phyloP scores from a whole-genome alignment of 2,329 filamentous ascomycete genomes.

The Paecilomyces variotii region DNA sequence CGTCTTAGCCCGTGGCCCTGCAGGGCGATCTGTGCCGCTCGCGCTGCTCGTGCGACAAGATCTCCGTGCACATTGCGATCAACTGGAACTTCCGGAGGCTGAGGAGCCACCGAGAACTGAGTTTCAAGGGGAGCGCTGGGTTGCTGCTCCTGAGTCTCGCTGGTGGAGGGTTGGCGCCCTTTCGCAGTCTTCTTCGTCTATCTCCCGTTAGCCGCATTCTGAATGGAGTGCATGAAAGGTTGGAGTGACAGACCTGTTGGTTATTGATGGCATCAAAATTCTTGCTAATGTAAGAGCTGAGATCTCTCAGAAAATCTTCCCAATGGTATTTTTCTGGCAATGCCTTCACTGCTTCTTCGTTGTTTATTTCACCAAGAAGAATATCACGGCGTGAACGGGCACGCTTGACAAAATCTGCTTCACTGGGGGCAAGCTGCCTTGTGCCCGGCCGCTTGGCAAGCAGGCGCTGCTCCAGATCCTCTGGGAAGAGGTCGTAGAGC shows the following conservation, averaged over 20 bases:
- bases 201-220: conserved; percentile 12
- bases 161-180: conserved; percentile 28
- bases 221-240: background rate
- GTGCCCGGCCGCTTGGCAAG: conserved; percentile 48
- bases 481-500: conserved; percentile 53
- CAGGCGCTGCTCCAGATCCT: conserved; percentile 47
- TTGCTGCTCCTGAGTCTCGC: conserved; percentile 26
- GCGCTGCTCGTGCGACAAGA: conserved; percentile 40
- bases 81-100: conserved; percentile 30
- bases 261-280: conserved; percentile 46
- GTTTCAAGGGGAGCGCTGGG: conserved; percentile 32
- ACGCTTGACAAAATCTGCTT: conserved; percentile 52
- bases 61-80: conserved; percentile 36
- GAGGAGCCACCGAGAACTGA: conserved; percentile 33
- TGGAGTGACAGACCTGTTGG: conserved; percentile 33
- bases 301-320: conserved; percentile 54
- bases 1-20: conserved; percentile 34
- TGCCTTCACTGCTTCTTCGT: conserved; percentile 40
- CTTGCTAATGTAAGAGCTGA: conserved; percentile 51
- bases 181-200: conserved; percentile 34
- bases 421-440: conserved; percentile 48
- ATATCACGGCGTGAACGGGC: conserved; percentile 49
- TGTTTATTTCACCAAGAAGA: conserved; percentile 47
- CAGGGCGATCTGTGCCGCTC: conserved; percentile 41
- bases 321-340: conserved; percentile 55